Evolutionary conservation across 768 basidiomycete genomes (phyloP).

Genomic region (Botryobasidium botryosum): DNA sequence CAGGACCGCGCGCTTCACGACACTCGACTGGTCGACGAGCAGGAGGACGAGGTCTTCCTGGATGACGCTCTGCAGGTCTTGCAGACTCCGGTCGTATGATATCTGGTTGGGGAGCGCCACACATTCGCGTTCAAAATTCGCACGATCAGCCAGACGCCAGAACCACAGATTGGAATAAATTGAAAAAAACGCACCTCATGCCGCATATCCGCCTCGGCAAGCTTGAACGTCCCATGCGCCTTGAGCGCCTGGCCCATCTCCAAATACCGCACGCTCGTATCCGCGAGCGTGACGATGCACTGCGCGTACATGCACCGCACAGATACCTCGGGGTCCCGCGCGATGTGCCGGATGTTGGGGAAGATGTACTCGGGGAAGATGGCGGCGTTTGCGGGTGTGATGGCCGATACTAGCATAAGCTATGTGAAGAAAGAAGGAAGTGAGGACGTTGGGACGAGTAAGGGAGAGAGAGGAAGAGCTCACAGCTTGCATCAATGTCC

Average conservation of each 20-base stretch:
- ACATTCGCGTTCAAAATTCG: not conserved
- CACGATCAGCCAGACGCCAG: conserved; percentile 1
- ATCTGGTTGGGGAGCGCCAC: no score
- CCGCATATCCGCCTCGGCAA: conserved; percentile 48
- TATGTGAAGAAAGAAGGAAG: conserved; percentile 12
- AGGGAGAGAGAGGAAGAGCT: conserved; percentile 17
- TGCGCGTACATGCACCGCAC: conserved; percentile 69
- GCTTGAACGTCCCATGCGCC: conserved; percentile 57
- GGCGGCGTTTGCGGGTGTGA: conserved; percentile 39
- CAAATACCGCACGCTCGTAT: conserved; percentile 71
- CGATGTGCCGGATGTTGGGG: conserved; percentile 70
- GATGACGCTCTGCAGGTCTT: conserved; percentile 69
- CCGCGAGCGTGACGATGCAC: conserved; percentile 69
- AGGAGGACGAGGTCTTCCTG: conserved; percentile 78
- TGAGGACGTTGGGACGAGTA: conserved; percentile 1
- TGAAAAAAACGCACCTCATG: conserved; percentile 51
- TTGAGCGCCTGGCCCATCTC: conserved; percentile 89
- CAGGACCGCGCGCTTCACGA: conserved; percentile 82
- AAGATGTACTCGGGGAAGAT: conserved; percentile 94
- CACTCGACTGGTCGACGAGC: conserved; percentile 73
- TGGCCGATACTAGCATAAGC: conserved; percentile 50
- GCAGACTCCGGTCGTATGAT: conserved; percentile 75
- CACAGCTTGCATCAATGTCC: conserved; percentile 71
- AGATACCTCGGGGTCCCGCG: conserved; percentile 71
- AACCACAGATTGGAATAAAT: not conserved